Conservation (phyloP, 2,329 filamentous ascomycete species). For the Aspergillus sp. region DNA sequence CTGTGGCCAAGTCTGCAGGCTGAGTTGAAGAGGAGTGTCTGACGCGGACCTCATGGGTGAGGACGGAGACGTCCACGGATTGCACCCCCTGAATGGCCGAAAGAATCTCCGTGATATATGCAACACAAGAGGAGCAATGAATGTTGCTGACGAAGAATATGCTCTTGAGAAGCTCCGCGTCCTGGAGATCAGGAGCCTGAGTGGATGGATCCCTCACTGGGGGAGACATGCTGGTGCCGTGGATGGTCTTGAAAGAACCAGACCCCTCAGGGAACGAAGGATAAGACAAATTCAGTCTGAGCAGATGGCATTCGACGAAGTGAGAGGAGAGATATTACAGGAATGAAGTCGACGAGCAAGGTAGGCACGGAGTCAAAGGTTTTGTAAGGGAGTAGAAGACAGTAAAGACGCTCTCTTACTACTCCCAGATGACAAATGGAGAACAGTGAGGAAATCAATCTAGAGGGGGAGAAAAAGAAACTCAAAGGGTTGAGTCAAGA, state of each 20-base stretch:
- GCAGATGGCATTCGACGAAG: too few species aligned
- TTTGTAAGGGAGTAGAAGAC: neutral
- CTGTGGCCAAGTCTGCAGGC: slow-evolving; percentile 32
- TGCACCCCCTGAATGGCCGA: slow-evolving; percentile 32
- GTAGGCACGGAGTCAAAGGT: too few species aligned
- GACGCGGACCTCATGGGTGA: slow-evolving; percentile 44
- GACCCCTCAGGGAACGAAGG: too few species aligned
- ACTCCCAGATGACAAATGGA: neutral
- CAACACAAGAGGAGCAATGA: slow-evolving; percentile 48
- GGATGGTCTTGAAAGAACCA: neutral
- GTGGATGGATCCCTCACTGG: neutral
- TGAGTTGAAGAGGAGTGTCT: slow-evolving; percentile 32
- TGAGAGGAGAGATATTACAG: too few species aligned
- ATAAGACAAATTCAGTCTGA: neutral
- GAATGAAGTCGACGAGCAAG: too few species aligned
- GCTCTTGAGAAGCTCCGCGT: slow-evolving; percentile 18
- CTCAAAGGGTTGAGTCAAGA: slow-evolving; percentile 4
- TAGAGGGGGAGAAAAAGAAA: slow-evolving; percentile 4
- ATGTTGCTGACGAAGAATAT: slow-evolving; percentile 47
- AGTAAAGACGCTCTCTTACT: neutral
- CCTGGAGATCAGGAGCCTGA: slow-evolving; percentile 11
- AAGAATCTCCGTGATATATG: slow-evolving; percentile 45
- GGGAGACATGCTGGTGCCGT: slow-evolving; percentile 14
- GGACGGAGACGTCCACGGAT: slow-evolving; percentile 41
- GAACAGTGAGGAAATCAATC: neutral